Evolutionary conservation across 148 eudicot species (phyloP).

Genomic region (Fallopia convolvulus): DNA sequence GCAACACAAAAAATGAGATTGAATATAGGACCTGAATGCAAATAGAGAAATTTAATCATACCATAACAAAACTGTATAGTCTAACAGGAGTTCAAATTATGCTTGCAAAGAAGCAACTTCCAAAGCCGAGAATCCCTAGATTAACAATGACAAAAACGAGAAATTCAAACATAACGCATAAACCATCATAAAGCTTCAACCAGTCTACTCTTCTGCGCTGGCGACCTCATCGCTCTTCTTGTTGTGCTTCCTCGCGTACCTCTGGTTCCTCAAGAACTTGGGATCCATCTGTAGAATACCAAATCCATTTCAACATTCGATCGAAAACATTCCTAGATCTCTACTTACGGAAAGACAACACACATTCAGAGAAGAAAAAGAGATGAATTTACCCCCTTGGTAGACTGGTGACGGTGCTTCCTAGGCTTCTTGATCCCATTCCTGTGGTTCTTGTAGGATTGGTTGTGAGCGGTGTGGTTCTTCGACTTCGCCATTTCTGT

Average conservation of each 20-base stretch:
- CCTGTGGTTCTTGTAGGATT: slow-evolving; percentile 69
- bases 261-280: slow-evolving; percentile 85
- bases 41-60: neutral
- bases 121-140: neutral
- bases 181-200: neutral
- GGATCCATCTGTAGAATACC: slow-evolving; percentile 61
- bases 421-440: slow-evolving; percentile 90
- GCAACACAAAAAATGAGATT: neutral
- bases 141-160: slow-evolving; percentile 2
- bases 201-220: slow-evolving; percentile 41
- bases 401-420: slow-evolving; percentile 67
- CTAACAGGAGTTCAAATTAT: neutral
- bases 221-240: slow-evolving; percentile 41
- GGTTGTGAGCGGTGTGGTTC: slow-evolving; percentile 90
- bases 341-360: neutral
- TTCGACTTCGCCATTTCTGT: slow-evolving; percentile 75
- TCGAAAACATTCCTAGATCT: neutral
- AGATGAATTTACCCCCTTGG: slow-evolving; percentile 56
- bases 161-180: neutral
- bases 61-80: slow-evolving; percentile 1
- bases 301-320: neutral
- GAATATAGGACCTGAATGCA: neutral
- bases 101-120: neutral
- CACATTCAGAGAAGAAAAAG: neutral
- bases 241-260: slow-evolving; percentile 96